phyloP scores from a whole-genome alignment of 495 filamentous ascomycete genomes.

The Lasiosphaeris hirsuta region DNA sequence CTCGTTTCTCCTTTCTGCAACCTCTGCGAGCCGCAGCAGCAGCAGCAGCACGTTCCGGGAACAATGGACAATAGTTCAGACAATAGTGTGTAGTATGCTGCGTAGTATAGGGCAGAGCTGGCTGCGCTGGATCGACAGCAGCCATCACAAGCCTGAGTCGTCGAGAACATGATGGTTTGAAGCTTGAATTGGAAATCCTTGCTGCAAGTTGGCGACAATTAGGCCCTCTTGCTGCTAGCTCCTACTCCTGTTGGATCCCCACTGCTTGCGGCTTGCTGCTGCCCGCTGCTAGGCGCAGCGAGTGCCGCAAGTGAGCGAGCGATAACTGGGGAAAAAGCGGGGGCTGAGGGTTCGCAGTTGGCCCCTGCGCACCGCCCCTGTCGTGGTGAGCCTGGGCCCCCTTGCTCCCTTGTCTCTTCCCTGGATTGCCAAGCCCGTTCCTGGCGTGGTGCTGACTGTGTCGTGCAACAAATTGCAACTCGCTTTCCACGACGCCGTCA shows the following conservation, averaged over 20 bases:
- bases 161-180: not conserved
- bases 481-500: no score
- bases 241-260: not conserved
- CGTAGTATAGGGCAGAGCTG: no score
- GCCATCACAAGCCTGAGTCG: not conserved
- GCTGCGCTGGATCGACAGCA: no score
- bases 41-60: no score
- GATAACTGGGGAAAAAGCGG: slow-evolving; percentile 7
- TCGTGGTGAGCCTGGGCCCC: no score
- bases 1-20: no score
- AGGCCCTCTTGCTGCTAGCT: not conserved
- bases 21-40: no score
- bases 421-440: not conserved
- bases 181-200: slow-evolving; percentile 1
- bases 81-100: no score
- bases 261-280: no score
- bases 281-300: not conserved
- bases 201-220: no score
- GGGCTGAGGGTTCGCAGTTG: slow-evolving; percentile 1
- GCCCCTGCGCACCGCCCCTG: not conserved
- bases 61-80: no score
- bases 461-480: no score
- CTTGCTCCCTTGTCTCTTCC: not conserved
- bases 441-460: not conserved
- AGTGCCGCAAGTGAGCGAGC: not conserved